phyloP scores from a whole-genome alignment of 2,329 filamentous ascomycete species.

The Colletotrichum navitas region DNA sequence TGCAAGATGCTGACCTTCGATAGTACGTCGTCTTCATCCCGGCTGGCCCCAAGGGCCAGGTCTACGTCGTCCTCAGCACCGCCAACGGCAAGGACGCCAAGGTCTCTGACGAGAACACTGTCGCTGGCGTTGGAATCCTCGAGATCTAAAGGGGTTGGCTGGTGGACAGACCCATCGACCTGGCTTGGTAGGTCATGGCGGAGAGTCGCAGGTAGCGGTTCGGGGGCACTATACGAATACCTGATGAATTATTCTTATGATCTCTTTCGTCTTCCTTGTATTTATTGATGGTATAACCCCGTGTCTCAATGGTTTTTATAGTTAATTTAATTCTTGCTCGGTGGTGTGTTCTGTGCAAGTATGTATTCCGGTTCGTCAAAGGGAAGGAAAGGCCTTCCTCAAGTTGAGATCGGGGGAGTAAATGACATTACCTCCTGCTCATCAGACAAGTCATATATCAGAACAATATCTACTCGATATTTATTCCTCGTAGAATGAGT shows the following conservation, averaged over 20 bases:
- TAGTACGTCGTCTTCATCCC: conserved; percentile 46
- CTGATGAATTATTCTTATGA: not conserved
- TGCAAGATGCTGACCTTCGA: conserved; percentile 38
- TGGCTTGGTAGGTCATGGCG: no score
- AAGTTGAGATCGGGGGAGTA: not conserved
- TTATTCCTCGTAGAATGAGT: not conserved
- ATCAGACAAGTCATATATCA: fast-evolving
- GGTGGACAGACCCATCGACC: no score
- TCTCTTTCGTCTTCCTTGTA: conserved; percentile 1
- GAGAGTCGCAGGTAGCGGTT: not conserved
- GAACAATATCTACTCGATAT: not conserved
- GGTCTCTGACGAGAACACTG: conserved; percentile 53
- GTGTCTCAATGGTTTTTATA: no score
- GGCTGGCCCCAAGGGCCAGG: conserved; percentile 53
- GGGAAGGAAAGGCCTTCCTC: not conserved
- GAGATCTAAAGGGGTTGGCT: conserved; percentile 43
- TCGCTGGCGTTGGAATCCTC: conserved; percentile 54
- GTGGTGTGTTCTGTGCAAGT: no score
- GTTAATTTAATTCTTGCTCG: not conserved
- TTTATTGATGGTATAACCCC: not conserved
- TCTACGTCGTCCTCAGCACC: conserved; percentile 55
- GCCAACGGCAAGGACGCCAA: conserved; percentile 49
- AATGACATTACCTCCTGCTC: fast-evolving
- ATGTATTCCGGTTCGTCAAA: not conserved
- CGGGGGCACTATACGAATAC: not conserved